Evolutionary conservation across 306 rosid species (phyloP), one percentile per base, ranked within the genome.

Genomic region (Senna siamea): DNA sequence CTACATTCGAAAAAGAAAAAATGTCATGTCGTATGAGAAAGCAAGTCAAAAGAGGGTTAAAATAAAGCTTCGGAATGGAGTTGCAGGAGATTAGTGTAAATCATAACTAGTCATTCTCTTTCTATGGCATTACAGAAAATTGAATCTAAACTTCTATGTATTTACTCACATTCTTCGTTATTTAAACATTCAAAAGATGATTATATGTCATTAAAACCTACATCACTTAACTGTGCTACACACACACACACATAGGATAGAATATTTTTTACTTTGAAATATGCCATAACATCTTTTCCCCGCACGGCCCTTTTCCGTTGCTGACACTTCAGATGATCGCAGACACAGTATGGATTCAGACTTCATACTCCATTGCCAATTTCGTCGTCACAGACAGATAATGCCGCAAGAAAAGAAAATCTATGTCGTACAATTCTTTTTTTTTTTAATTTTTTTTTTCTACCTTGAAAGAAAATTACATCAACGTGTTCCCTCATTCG

Each of bases 401-500:
- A n/a, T 9, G 26, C 7, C 30, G 14, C 43, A 2, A 19, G 2
- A 60, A 17, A 17, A 6, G 43, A n/a, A 34, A 59, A 8, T 35
- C 26, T 61, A 0, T 12, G 11, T 61, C 28, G 67, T 60, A 38
- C 51, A 20, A 46, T 20, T 63, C 2, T 15, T 34, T 1, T 7
- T 4, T 22, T 19, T 26, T 26, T 1, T 26, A 26, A 26, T 26
- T 26, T 26, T 3, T 26, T 3, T 4, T 69, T 28, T 48, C 66
- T 80, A 51, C 13, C 76, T 78, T 56, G 22, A 12, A 9, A 11
- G n/a, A 40, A 38, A 17, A 22, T 4, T 11, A 20, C 52, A 11
- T 3, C 11, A 41, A 5, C 13, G n/a, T 9, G 28, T 60, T 35
- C 26, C 14, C 8, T 1, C 26, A 19, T 1, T 1, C 0, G 50